Evolutionary conservation across 305 asterid species (phyloP).

Genomic region (Fraxinus sp.): DNA sequence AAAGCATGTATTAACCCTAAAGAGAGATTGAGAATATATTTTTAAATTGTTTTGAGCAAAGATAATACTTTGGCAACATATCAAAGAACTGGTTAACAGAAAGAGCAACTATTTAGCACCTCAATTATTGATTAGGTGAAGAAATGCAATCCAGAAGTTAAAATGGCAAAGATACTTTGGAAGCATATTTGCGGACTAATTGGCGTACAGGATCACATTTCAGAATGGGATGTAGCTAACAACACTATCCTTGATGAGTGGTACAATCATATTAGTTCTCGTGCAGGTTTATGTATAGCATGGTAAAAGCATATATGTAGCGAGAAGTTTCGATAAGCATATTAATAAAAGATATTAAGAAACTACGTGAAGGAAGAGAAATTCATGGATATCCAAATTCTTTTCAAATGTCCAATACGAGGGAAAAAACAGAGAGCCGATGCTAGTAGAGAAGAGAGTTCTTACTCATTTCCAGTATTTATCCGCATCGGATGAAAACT

Average conservation of each 20-base stretch:
- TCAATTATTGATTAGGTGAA: background rate
- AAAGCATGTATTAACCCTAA: background rate
- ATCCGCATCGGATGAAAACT: constrained; percentile 60
- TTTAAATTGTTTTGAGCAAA: background rate
- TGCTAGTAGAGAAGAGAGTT: constrained; percentile 11
- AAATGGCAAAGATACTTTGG: background rate
- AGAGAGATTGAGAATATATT: background rate
- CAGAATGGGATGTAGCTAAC: background rate
- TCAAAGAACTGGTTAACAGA: background rate
- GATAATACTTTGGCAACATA: background rate
- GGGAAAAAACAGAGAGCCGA: background rate
- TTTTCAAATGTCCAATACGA: background rate
- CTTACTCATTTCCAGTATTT: constrained; percentile 71
- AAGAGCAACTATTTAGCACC: background rate
- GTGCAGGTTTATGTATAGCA: background rate
- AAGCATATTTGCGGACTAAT: background rate
- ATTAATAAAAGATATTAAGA: background rate
- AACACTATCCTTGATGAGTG: background rate
- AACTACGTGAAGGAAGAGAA: background rate
- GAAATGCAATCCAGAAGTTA: background rate
- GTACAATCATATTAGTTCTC: background rate
- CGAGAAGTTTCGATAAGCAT: background rate
- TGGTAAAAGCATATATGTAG: background rate
- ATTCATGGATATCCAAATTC: background rate
- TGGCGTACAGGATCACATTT: background rate